A percentile compares a stretch with the other conserved stretches of the same genome.
phyloP scores from a whole-genome alignment of 257 asterid species.

The Solanum habrochaites region DNA sequence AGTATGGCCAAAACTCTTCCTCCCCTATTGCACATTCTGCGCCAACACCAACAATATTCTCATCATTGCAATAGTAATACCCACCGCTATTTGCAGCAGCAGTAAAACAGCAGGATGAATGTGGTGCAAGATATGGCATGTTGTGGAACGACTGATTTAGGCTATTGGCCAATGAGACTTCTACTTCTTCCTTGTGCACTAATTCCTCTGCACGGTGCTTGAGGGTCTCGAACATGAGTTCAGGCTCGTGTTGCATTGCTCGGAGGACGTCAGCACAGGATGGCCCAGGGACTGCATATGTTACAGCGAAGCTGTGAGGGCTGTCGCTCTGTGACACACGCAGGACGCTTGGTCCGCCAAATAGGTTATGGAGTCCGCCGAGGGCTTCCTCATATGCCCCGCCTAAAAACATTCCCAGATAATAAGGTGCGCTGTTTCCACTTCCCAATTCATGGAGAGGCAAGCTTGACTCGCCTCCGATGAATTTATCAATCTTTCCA shows the following conservation, averaged over 20 bases:
- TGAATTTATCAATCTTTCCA: conserved; percentile 82
- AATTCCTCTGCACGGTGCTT: conserved; percentile 73
- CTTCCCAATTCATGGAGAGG: conserved; percentile 59
- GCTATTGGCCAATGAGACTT: conserved; percentile 20
- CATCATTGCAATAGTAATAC: conserved; percentile 45
- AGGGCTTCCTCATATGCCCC: conserved; percentile 97
- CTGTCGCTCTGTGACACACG: conserved; percentile 79
- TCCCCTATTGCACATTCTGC: conserved; percentile 44
- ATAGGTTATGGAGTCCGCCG: conserved; percentile 82
- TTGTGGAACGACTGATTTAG: conserved; percentile 60
- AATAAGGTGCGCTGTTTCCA: conserved; percentile 32
- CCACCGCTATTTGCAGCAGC: conserved; percentile 31
- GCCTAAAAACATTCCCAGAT: conserved; percentile 84
- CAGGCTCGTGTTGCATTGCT: conserved; percentile 88
- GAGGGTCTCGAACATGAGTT: conserved; percentile 80
- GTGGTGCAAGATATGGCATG: conserved; percentile 70
- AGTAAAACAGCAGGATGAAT: conserved; percentile 38
- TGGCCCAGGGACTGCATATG: conserved; percentile 66
- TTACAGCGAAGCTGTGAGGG: conserved; percentile 75
- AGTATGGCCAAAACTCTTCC: conserved; percentile 84
- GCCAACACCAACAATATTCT: conserved; percentile 20
- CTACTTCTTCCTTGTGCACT: conserved; percentile 13
- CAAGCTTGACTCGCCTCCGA: conserved; percentile 87
- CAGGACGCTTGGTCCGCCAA: conserved; percentile 84
- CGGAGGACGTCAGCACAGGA: conserved; percentile 77